Evolutionary conservation across 345 rosid species (phyloP), one percentile per base, ranked within the genome.

Genomic region (Theobroma cacao): DNA sequence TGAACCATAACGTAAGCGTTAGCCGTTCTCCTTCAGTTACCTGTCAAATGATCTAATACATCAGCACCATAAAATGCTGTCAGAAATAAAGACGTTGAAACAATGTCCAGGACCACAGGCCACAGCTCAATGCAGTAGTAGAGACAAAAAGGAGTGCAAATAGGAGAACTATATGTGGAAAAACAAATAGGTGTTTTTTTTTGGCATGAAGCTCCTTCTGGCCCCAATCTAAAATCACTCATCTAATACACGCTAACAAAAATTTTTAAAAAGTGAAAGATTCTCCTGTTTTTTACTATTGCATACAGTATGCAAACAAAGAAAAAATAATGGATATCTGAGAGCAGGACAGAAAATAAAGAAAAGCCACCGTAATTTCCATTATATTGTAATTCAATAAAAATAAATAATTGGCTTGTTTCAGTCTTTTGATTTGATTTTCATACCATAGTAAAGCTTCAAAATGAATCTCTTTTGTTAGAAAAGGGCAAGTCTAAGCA

Each of bases 1-100:
- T 94, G 86, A 94, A 94, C 98, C 97, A 96, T 20, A 96, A 67
- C 0, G 98, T 88, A 77, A 96, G 97, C 18, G 98, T 94, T 75
- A 92, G 84, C 79, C 99, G 91, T 83, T 96, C 99, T 75, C 99
- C 97, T 14, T 84, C 84, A 1, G 79, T 88, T 71, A 96, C 87
- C 99, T 91, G 87, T 61, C 47, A 73, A 67, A 83, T 60, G 11
- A 77, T 70, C 64, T 75, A 70, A 65, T 34, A 64, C 20, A 53
- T 80, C 24, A 74, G 60, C 71, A 63, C 18, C 64, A 62, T 40
- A 75, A 55, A 69, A 22, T 3, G n/a, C 34, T 8, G 2, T 36
- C 1, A 41, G 30, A 67, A 12, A 80, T 10, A 11, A 64, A 50
- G 75, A 50, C 20, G 48, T 28, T 11, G 64, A 58, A 64, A n/a